Percentiles rank a stretch among this genome's conserved stretches.
These are phyloP conservation scores for Cinnamomum chago DNA, from an alignment of 164 flowering plant species.

Conservation along the genomic window DNA sequence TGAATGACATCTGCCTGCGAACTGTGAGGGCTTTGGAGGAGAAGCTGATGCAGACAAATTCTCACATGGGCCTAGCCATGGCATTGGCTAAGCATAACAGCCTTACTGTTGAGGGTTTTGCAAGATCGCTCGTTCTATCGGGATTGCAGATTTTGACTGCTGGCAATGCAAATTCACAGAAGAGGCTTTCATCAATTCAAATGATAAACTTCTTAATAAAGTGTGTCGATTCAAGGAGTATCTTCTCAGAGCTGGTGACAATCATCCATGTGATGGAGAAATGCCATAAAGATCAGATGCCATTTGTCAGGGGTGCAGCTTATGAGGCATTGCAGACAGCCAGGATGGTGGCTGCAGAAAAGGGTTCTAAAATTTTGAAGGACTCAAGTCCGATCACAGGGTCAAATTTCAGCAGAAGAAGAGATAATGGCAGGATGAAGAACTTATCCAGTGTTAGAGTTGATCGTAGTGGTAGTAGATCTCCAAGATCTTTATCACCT, in stretches of 20 bases:
- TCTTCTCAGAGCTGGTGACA: conserved; percentile 59
- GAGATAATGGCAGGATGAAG: conserved; percentile 3
- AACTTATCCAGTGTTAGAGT: conserved; percentile 15
- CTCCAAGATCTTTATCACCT: conserved; percentile 60
- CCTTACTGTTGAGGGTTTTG: conserved; percentile 72
- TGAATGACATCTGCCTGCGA: conserved; percentile 78
- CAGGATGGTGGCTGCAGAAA: conserved; percentile 40
- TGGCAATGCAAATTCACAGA: conserved; percentile 69
- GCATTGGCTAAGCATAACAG: conserved; percentile 73
- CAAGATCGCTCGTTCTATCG: conserved; percentile 63
- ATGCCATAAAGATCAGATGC: conserved; percentile 72
- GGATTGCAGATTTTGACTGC: conserved; percentile 57
- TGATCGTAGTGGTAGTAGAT: conserved; percentile 12
- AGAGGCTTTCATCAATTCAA: conserved; percentile 71
- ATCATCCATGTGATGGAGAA: conserved; percentile 77
- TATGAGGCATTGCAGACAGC: conserved; percentile 85
- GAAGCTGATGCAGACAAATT: conserved; percentile 61
- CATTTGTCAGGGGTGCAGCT: conserved; percentile 86
- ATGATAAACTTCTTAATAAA: conserved; percentile 88
- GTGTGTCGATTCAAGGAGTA: conserved; percentile 68
- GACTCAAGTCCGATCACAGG: conserved; percentile 41
- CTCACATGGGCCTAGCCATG: conserved; percentile 85
- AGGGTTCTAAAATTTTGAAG: conserved; percentile 37
- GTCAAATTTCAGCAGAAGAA: conserved; percentile 42
- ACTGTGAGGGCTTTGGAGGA: conserved; percentile 77